Conservation (phyloP, 768 basidiomycete species). For the Gloeopeniophorella convolvens region DNA sequence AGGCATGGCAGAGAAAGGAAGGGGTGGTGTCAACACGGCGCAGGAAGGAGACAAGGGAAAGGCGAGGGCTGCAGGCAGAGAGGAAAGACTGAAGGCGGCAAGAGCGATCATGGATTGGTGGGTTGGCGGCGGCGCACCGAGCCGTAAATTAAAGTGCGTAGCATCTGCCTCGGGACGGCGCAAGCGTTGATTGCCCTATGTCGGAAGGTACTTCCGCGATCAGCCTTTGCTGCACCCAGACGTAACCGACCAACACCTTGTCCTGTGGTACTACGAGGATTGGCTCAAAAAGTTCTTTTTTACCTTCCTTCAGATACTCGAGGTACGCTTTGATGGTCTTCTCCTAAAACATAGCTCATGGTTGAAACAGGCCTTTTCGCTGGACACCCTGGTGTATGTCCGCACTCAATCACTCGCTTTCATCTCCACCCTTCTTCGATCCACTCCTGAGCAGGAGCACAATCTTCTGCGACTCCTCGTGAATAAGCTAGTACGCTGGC, state of each 20-base stretch:
- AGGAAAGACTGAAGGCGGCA: conserved; percentile 85
- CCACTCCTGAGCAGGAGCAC: conserved; percentile 96
- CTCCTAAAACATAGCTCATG: background rate
- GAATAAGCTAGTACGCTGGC: conserved; percentile 75
- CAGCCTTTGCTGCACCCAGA: conserved; percentile 64
- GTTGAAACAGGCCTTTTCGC: conserved; percentile 55
- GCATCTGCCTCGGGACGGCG: background rate
- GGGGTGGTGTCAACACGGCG: conserved; percentile 52
- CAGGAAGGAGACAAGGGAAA: conserved; percentile 14
- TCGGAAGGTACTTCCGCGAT: conserved; percentile 81
- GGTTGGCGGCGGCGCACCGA: conserved; percentile 88
- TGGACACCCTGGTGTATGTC: conserved; percentile 84
- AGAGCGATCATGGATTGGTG: conserved; percentile 96
- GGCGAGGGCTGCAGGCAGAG: conserved; percentile 45
- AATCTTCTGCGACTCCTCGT: conserved; percentile 88
- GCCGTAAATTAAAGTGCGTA: conserved; percentile 76
- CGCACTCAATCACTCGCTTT: conserved; percentile 78
- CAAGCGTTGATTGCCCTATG: background rate
- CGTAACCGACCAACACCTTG: conserved; percentile 63
- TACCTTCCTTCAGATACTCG: conserved; percentile 80
- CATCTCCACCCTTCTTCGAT: conserved; percentile 71
- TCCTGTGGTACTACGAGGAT: conserved; percentile 92
- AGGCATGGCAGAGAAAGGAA: conserved; percentile 67
- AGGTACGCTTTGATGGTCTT: conserved; percentile 42
- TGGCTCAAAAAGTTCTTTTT: conserved; percentile 98